Evolutionary conservation across 495 filamentous ascomycete genomes (phyloP).

Genomic region (Neurospora sp.): DNA sequence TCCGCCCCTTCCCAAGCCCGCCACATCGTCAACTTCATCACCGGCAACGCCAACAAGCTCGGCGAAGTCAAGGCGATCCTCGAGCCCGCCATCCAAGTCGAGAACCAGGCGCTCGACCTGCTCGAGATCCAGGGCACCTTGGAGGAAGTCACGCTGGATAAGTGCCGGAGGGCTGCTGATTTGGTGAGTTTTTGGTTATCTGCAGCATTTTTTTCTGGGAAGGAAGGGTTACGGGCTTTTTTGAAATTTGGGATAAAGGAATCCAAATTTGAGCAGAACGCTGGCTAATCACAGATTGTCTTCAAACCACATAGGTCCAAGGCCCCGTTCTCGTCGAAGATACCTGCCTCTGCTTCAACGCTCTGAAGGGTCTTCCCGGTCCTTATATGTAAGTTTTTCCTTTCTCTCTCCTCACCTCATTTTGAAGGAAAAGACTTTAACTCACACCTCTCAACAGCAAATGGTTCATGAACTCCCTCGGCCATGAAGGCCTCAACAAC

Average conservation of each 20-base stretch:
- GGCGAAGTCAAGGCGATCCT: conserved; percentile 79
- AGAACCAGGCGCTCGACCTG: conserved; percentile 65
- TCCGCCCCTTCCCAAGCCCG: conserved; percentile 9
- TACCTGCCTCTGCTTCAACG: conserved; percentile 87
- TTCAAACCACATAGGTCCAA: conserved; percentile 41
- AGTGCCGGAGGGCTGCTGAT: conserved; percentile 70
- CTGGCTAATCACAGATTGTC: background rate
- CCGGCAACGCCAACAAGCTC: conserved; percentile 90
- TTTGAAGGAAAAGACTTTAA: background rate
- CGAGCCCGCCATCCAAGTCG: conserved; percentile 57
- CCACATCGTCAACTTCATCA: conserved; percentile 76
- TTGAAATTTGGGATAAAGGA: background rate
- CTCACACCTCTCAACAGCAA: conserved; percentile 47
- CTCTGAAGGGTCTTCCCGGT: conserved; percentile 80
- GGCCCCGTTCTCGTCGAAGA: conserved; percentile 94
- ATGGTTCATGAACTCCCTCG: conserved; percentile 78
- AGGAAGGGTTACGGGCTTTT: background rate
- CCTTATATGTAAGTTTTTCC: conserved; percentile 72
- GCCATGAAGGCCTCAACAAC: conserved; percentile 78
- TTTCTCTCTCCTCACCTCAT: background rate
- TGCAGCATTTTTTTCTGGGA: background rate
- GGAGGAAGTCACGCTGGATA: conserved; percentile 81
- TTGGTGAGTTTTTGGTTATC: conserved; percentile 30
- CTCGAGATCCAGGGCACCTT: conserved; percentile 87
- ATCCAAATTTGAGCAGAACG: background rate